Base-by-base conservation (phyloP, 2,329 filamentous ascomycete species). In the Boeremia exigua region DNA sequence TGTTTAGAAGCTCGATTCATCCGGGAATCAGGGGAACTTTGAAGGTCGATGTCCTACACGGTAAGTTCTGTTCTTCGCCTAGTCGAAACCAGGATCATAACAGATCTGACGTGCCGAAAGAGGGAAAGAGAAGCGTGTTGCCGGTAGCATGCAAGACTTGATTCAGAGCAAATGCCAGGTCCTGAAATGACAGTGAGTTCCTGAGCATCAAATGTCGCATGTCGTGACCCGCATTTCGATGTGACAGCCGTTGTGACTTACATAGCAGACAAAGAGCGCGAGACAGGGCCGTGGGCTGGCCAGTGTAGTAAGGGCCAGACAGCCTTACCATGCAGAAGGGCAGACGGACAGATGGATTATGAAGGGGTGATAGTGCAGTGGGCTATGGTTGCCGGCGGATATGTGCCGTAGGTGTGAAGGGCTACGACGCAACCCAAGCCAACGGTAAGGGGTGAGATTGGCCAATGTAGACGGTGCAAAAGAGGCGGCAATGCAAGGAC, bases 131-230 rank as follows among this genome's bases (percentile, higher is more conserved):
- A 63, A 61, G 68, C 58, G 62, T 60, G 34, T 56, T 57, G 64
- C 55, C 62, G 45, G 63, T 53, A 65, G 63, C 62, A 65, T 66
- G 61, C 63, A 65, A 66, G 45, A 61, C 25, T 50, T 74, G 68
- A 71, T 71, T 73, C 71, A 74, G 66, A 68, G 67, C 71, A 68
- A 64, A 68, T 66, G 61, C 63, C 71, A 72, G 68, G 61, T 65
- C 52, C 72, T 74, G 63, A 68, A 52, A 71, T 72, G 67, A 70
- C 36, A 56, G 68, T 74, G 59, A 74, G 72, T 65, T 58, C 59
- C 56, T 58, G 63, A 62, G 59, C 62, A 65, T 68, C 62, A 63
- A 56, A 68, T 66, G 68, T 70, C 63, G 69, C 70, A 70, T 66
- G 60, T 50, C 34, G 38, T 58, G 68, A 67, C 63, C 66, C 63